A percentile compares a stretch with the other conserved stretches of the same genome.
These are phyloP conservation scores for Scopulariopsis brevicaulis DNA, from an alignment of 2,329 filamentous ascomycete species.

Conservation along the genomic window DNA sequence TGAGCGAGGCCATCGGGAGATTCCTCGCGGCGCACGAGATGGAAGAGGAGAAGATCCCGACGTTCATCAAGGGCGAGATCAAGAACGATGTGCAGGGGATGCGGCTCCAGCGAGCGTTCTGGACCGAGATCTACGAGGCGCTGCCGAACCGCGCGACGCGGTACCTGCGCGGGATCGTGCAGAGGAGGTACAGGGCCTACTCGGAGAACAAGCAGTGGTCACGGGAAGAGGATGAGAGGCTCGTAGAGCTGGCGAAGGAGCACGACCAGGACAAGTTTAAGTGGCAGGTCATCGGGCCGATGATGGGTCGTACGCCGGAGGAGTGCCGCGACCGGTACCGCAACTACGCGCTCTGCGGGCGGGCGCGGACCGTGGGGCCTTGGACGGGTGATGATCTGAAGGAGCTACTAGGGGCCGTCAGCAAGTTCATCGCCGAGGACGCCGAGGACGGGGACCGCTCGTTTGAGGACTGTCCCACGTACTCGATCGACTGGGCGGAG, in stretches of 20 bases:
- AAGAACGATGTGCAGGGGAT: not conserved
- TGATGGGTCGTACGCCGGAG: slow-evolving; percentile 51
- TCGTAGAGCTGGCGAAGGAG: slow-evolving; percentile 32
- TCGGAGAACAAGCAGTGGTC: slow-evolving; percentile 38
- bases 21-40: not conserved
- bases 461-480: slow-evolving; percentile 9
- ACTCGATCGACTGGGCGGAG: slow-evolving; percentile 49
- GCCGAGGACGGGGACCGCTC: slow-evolving; percentile 12
- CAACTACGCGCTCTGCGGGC: slow-evolving; percentile 52
- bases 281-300: slow-evolving; percentile 50
- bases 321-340: slow-evolving; percentile 61
- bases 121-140: not conserved
- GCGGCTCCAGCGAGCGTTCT: not conserved
- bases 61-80: not conserved
- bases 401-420: slow-evolving; percentile 41
- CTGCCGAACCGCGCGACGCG: not conserved
- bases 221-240: slow-evolving; percentile 41
- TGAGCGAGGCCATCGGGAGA: not conserved
- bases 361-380: slow-evolving; percentile 34
- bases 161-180: not conserved
- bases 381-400: slow-evolving; percentile 34
- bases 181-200: not conserved
- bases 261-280: slow-evolving; percentile 28
- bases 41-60: not conserved
- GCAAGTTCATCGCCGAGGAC: slow-evolving; percentile 26